phyloP scores from a whole-genome alignment of 139 green algal genomes.

The Chlorella ohadii region DNA sequence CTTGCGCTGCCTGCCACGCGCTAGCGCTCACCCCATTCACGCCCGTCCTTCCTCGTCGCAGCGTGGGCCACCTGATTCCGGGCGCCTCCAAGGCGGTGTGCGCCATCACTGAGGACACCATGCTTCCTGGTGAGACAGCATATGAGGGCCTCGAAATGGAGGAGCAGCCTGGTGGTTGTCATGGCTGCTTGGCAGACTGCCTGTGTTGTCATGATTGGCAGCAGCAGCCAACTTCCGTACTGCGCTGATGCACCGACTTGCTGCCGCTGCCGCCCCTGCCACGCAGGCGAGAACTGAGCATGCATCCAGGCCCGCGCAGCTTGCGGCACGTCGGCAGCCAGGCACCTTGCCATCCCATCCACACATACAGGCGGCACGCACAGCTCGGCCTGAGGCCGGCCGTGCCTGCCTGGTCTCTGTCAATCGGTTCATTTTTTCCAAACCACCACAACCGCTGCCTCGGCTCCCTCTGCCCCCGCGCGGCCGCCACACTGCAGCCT shows the following conservation, averaged over 20 bases:
- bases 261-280: not conserved
- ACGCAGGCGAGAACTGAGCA: constrained; percentile 25
- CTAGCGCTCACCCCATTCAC: too few relatives aligned
- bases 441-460: not conserved
- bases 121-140: constrained; percentile 83
- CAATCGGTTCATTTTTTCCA: not conserved
- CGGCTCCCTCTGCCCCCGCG: not conserved
- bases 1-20: too few relatives aligned
- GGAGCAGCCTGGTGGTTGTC: too few relatives aligned
- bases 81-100: constrained; percentile 65
- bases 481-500: too few relatives aligned
- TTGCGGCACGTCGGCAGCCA: not conserved
- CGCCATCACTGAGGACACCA: constrained; percentile 81
- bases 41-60: too few relatives aligned
- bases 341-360: not conserved
- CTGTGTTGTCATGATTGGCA: too few relatives aligned
- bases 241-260: not conserved
- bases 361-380: too few relatives aligned
- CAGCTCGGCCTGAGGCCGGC: not conserved
- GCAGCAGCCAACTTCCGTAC: too few relatives aligned
- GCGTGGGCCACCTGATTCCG: constrained; percentile 83
- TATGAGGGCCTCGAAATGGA: too few relatives aligned
- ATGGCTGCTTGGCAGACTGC: too few relatives aligned
- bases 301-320: not conserved
- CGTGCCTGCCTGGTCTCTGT: not conserved